Conservation (phyloP, 148 eudicot species). For the Euryodendron excelsum region DNA sequence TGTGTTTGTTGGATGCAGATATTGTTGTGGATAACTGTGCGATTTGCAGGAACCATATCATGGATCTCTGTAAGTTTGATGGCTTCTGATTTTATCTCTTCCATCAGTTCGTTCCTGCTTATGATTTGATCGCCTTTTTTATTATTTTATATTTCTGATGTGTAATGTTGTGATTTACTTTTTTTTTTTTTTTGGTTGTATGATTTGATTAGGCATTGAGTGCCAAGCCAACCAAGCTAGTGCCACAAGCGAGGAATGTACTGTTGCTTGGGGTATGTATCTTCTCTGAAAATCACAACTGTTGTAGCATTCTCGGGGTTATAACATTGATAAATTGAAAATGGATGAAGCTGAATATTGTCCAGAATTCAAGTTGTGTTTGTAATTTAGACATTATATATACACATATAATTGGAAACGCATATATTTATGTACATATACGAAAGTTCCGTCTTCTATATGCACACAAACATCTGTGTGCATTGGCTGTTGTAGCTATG, state of each 20-base stretch:
- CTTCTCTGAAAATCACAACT: background rate
- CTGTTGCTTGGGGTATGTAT: slow-evolving; percentile 92
- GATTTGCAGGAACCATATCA: slow-evolving; percentile 91
- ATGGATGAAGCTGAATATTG: too few species aligned
- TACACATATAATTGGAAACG: background rate
- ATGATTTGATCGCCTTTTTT: background rate
- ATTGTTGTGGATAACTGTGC: slow-evolving; percentile 91
- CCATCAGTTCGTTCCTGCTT: too few species aligned
- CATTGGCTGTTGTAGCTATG: too few species aligned
- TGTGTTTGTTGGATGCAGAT: slow-evolving; percentile 39
- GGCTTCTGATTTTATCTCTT: too few species aligned
- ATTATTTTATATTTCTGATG: background rate
- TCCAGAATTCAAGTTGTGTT: background rate
- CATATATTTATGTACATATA: background rate
- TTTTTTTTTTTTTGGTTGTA: too few species aligned
- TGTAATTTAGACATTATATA: too few species aligned
- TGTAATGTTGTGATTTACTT: slow-evolving; percentile 1
- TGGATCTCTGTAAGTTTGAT: slow-evolving; percentile 77
- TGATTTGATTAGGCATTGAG: slow-evolving; percentile 63
- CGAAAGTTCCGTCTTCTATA: background rate
- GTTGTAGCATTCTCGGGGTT: too few species aligned
- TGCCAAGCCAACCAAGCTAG: slow-evolving; percentile 97
- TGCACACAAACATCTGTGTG: background rate
- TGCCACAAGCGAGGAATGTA: slow-evolving; percentile 90
- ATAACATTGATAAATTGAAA: too few species aligned